Evolutionary conservation across 192 early-diverging fungal species (phyloP).

Genomic region (Gryganskiella cystojenkinii): DNA sequence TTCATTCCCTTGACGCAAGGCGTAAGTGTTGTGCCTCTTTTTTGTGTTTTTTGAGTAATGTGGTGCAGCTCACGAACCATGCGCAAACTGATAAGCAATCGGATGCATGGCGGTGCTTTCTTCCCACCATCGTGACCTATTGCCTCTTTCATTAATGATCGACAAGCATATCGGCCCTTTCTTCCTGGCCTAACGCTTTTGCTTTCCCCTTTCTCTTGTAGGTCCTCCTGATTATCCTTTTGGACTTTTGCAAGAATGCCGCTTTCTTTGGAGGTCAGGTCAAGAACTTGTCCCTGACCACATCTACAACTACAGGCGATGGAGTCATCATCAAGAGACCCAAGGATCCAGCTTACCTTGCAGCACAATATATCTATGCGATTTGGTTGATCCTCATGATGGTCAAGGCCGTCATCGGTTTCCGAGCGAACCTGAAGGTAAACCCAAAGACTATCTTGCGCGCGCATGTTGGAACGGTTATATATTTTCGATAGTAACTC

Average conservation of each 20-base stretch:
- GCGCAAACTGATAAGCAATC: too few species aligned
- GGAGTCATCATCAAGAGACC: not conserved
- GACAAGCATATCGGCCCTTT: not conserved
- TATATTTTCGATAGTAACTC: not conserved
- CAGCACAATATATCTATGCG: slow-evolving; percentile 40
- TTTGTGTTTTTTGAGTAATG: not conserved
- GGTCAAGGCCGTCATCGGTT: slow-evolving; percentile 36
- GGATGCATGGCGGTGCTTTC: too few species aligned
- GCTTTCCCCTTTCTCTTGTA: not conserved
- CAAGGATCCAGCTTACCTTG: slow-evolving; percentile 35
- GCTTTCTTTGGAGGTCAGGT: slow-evolving; percentile 14
- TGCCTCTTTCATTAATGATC: not conserved
- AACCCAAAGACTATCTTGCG: too few species aligned
- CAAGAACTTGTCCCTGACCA: slow-evolving; percentile 13
- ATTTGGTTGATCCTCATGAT: slow-evolving; percentile 40
- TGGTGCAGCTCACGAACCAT: too few species aligned
- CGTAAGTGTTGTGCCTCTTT: slow-evolving; percentile 21
- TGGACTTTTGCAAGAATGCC: slow-evolving; percentile 46
- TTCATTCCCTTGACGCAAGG: slow-evolving; percentile 44
- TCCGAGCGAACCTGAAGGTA: slow-evolving; percentile 45
- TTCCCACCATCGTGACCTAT: too few species aligned
- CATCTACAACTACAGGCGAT: not conserved
- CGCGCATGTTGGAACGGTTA: not conserved
- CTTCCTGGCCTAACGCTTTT: not conserved
- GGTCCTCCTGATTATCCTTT: slow-evolving; percentile 36